Conservation (phyloP, 345 rosid species). For the Laguncularia racemosa region DNA sequence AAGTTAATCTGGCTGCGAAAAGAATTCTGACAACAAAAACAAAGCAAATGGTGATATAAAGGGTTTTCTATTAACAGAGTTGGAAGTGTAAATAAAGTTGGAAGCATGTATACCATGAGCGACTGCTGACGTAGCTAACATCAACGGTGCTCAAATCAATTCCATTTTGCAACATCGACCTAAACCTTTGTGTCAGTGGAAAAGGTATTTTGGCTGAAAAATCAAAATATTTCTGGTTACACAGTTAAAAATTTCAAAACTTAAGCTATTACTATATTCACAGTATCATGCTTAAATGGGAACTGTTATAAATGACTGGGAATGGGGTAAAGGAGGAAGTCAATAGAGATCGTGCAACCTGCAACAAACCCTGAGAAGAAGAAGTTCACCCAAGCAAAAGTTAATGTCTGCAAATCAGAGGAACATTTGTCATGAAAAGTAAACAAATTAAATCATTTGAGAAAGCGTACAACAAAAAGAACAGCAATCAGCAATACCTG, state of each 20-base stretch:
- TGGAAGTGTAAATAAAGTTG: neutral
- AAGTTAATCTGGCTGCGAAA: slow-evolving; percentile 9
- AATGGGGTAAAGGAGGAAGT: neutral
- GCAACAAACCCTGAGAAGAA: slow-evolving; percentile 99
- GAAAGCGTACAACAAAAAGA: neutral
- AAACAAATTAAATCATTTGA: neutral
- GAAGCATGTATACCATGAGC: slow-evolving; percentile 63
- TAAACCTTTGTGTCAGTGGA: slow-evolving; percentile 95
- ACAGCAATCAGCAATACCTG: slow-evolving; percentile 42
- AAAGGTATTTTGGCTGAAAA: slow-evolving; percentile 89
- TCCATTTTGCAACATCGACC: slow-evolving; percentile 98
- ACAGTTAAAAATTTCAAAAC: neutral
- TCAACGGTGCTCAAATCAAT: slow-evolving; percentile 98
- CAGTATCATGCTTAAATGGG: too few species aligned
- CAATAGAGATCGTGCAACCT: slow-evolving; percentile 36
- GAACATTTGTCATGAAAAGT: neutral
- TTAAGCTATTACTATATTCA: too few species aligned
- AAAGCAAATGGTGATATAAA: neutral
- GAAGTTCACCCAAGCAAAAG: slow-evolving; percentile 99
- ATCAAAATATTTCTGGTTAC: slow-evolving; percentile 2
- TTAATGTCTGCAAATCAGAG: slow-evolving; percentile 67
- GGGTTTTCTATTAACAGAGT: neutral
- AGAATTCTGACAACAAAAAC: neutral
- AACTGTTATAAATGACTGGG: too few species aligned
- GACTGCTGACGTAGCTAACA: slow-evolving; percentile 98